Conservation (phyloP, 1,284 basidiomycete genomes). For the Flammula alnicola region DNA sequence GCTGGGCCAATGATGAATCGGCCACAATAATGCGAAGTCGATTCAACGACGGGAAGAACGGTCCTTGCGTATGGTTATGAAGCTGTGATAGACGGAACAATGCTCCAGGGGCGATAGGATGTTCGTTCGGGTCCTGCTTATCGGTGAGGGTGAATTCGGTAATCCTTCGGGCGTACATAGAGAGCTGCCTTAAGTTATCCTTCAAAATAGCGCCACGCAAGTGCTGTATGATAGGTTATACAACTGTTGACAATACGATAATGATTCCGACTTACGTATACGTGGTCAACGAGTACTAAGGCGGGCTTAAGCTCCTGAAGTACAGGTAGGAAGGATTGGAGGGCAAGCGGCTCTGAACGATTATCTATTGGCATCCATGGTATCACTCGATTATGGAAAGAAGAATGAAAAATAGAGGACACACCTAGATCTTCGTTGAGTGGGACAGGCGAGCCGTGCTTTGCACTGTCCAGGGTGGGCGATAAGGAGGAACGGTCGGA, state of each 20-base stretch:
- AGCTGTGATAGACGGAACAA: constrained; percentile 5
- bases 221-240: neutral
- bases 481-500: neutral
- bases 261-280: neutral
- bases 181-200: neutral
- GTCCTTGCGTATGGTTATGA: neutral
- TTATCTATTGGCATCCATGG: too few relatives aligned
- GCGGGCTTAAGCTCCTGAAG: neutral
- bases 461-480: neutral
- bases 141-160: constrained; percentile 3
- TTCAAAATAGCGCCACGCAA: neutral
- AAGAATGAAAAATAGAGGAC: too few relatives aligned
- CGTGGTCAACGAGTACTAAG: neutral
- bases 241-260: neutral
- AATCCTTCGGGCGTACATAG: neutral
- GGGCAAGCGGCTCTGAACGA: too few relatives aligned
- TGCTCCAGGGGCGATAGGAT: constrained; percentile 1
- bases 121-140: neutral
- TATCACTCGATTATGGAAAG: too few relatives aligned
- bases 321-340: constrained; percentile 1
- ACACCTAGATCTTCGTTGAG: too few relatives aligned
- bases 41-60: constrained; percentile 8
- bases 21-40: neutral
- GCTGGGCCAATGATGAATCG: constrained; percentile 1
- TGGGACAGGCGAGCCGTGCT: too few relatives aligned